Conservation (phyloP, 179 eudicot genomes). For the Sideroxylon spinosum region DNA sequence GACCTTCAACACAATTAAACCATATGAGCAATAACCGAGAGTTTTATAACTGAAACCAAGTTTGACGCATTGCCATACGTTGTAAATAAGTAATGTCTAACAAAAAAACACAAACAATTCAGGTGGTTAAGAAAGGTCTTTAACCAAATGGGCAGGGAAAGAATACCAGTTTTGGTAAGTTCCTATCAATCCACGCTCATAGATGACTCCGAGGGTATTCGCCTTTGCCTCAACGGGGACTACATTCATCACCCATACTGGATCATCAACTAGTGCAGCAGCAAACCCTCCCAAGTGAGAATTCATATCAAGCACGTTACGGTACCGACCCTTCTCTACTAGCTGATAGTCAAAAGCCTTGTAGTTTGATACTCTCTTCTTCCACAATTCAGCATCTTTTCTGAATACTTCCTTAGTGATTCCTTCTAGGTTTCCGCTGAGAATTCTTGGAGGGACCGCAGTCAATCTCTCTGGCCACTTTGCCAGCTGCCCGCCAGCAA, state of each 20-base stretch:
- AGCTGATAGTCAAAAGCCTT: slow-evolving; percentile 41
- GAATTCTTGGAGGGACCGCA: slow-evolving; percentile 54
- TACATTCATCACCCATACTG: slow-evolving; percentile 73
- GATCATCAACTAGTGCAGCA: slow-evolving; percentile 50
- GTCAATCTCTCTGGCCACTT: slow-evolving; percentile 60
- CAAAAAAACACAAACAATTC: no score
- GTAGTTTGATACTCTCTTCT: slow-evolving; percentile 43
- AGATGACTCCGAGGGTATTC: slow-evolving; percentile 57
- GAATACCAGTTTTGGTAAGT: slow-evolving; percentile 64
- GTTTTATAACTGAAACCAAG: background rate
- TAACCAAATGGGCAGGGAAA: background rate
- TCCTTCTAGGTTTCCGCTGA: slow-evolving; percentile 38
- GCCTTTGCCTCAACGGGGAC: slow-evolving; percentile 54
- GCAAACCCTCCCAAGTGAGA: slow-evolving; percentile 71
- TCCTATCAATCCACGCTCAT: slow-evolving; percentile 65
- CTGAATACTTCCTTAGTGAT: slow-evolving; percentile 37
- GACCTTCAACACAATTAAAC: no score
- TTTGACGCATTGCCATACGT: background rate
- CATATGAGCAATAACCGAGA: background rate
- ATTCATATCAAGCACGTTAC: slow-evolving; percentile 69
- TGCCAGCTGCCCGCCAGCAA: slow-evolving; percentile 44
- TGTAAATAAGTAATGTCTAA: no score
- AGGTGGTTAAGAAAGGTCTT: background rate
- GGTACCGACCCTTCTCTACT: slow-evolving; percentile 51
- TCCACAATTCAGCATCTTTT: slow-evolving; percentile 50